Conservation (phyloP, 2,329 filamentous ascomycete genomes). For the Phyllosticta citriasiana region DNA sequence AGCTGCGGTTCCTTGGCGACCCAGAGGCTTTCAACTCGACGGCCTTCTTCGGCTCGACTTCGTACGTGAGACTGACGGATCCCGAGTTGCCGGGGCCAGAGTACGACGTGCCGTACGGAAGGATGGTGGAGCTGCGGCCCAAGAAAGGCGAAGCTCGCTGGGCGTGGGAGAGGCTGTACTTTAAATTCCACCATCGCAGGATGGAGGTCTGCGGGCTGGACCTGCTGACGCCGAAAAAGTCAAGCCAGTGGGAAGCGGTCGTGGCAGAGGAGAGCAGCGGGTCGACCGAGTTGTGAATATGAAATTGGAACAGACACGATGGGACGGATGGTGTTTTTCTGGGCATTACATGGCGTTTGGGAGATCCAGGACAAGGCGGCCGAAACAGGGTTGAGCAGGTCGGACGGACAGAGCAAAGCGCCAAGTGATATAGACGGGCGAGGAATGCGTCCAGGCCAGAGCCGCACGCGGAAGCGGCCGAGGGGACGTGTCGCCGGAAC, state of each 20-base stretch:
- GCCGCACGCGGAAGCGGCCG: neutral
- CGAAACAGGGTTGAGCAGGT: neutral
- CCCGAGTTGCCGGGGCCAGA: conserved; percentile 41
- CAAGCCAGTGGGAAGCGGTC: neutral
- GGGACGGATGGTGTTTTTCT: neutral
- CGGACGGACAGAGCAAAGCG: neutral
- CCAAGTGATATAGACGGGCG: neutral
- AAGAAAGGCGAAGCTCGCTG: conserved; percentile 36
- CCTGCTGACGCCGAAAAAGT: conserved; percentile 26
- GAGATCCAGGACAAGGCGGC: neutral
- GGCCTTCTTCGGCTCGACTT: conserved; percentile 31
- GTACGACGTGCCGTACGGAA: conserved; percentile 37
- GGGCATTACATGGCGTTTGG: neutral
- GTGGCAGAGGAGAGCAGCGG: neutral
- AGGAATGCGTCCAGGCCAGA: neutral
- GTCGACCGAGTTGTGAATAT: conserved; percentile 3
- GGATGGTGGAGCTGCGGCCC: conserved; percentile 33
- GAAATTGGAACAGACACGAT: too few species aligned
- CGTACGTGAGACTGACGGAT: conserved; percentile 38
- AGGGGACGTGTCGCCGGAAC: neutral
- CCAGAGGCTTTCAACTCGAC: conserved; percentile 34
- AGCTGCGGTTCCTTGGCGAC: conserved; percentile 16
- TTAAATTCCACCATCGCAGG: conserved; percentile 37
- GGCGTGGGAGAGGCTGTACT: conserved; percentile 41
- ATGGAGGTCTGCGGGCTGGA: conserved; percentile 45